Base-by-base conservation (phyloP, 129 eudicot genomes). In the Heracleum sosnowskyi region DNA sequence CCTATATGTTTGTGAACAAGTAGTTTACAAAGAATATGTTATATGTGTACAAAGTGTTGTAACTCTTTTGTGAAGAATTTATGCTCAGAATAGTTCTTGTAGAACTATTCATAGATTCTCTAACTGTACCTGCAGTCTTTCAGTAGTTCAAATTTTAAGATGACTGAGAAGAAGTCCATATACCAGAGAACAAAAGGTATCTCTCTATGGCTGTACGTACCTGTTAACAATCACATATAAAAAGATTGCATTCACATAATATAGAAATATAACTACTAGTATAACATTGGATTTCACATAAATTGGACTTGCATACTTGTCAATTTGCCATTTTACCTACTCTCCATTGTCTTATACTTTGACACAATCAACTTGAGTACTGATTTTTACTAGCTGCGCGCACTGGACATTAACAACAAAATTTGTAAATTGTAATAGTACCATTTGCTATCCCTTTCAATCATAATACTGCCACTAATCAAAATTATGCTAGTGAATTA, bases 81-180 rank as follows among this genome's bases (percentile, higher is more conserved):
- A 66, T 66, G 72, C 40, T 66, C 72, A 66, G 72, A 66, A 66
- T 66, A 29, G 24, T 66, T 66, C 72, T 31, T 64, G 31, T 57
- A 60, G 34, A 60, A 60, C 68, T 60, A n/a, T 60, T 60, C 68
- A 60, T 60, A 60, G 68, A 60, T 60, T 60, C 66, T 29, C 33
- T n/a, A 11, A n/a, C 13, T 60, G 68, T n/a, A 60, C 17, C 29
- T 60, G 68, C 68, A n/a, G 64, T 64, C 70, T 29, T 64, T 64
- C 37, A 64, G 72, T 66, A 5, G 1, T 28, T 66, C 5, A 60
- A 60, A 26, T 60, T n/a, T 60, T 60, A 2, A 60, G 68, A 60
- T 60, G 4, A 26, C 68, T 26, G 68, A 60, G 73, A 13, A 33
- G 4, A 33, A 66, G 20, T 66, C 72, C 72, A 66, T 66, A 31